Evolutionary conservation across 1,139 yeast species (phyloP), one percentile per base, ranked within the genome.

Genomic region (Eremothecium gossypii): DNA sequence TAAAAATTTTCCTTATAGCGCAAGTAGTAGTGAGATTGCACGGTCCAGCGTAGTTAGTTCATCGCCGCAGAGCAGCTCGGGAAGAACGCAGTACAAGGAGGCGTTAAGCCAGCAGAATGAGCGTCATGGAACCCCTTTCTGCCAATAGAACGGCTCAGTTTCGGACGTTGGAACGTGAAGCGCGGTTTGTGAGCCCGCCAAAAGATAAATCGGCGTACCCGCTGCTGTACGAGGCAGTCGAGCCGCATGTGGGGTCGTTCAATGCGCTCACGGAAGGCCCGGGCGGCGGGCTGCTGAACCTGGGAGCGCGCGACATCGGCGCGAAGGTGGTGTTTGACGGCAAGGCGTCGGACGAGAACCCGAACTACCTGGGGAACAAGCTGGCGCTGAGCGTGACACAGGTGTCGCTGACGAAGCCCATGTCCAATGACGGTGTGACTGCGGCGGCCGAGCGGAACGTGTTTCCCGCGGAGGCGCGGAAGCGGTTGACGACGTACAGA

Each of bases 191-290:
- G 53, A 79, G 84, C 60, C 98, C 98, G 33, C 95, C 97, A 40
- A 79, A 77, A 67, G 95, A 84, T 54, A 76, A 83, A 58, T 72
- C 85, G 23, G 85, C 86, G 1, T 91, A 69, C 57, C 96, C 96
- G 7, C 67, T 87, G 39, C 73, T 93, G 36, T 74, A 76, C 45
- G 94, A 85, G 48, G 97, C 98, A 9, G 93, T 91, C 32, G 77
- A 78, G 45, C 99, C 98, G 9, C 99, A 91, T 62, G 74, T 93
- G 45, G 97, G 95, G 8, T 91, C 98, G 2, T 91, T 91, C 71
- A 83, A 91, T 70, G 97, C 96, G 10, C 71, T 91, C 45, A 83
- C 95, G 33, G 95, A 84, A 46, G 96, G 95, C 23, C 77, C 80
- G 27, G 77, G 71, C 41, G 94, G 91, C 30, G 96, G 96, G 4